Evolutionary conservation across 495 filamentous ascomycete species (phyloP).

Genomic region (Neurospora tetrasperma): DNA sequence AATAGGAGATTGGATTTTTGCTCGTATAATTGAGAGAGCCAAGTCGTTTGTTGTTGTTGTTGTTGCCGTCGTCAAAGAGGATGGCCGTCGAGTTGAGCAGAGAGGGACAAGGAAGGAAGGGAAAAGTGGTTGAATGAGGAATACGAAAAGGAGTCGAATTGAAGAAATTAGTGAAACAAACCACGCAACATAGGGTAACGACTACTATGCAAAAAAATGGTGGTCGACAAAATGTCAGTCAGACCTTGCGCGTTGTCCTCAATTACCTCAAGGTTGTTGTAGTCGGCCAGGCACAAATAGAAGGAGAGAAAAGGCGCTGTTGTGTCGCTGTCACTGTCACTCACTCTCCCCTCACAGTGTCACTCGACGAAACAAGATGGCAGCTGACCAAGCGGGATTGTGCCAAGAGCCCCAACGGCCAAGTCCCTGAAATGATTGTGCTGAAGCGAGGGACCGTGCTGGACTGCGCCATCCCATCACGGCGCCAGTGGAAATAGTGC

Average conservation of each 20-base stretch:
- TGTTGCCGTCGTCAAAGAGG: background rate
- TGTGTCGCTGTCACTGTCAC: too few relatives aligned
- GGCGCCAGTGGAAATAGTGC: background rate
- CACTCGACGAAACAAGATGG: background rate
- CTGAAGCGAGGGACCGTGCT: background rate
- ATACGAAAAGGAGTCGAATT: background rate
- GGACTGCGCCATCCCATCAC: background rate
- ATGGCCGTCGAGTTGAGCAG: background rate
- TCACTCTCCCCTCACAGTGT: background rate
- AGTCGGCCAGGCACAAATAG: background rate
- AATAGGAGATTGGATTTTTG: background rate
- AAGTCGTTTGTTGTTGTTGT: background rate
- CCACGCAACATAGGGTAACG: conserved; percentile 1
- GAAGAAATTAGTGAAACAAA: background rate
- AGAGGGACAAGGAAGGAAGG: background rate
- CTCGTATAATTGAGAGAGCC: background rate
- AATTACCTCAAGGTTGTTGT: background rate
- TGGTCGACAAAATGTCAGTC: background rate
- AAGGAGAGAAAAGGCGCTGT: background rate
- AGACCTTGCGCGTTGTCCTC: background rate
- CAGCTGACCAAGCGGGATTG: background rate
- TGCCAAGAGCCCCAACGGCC: background rate
- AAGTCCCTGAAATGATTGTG: background rate
- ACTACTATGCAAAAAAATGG: background rate
- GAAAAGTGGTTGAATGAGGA: background rate